A percentile compares a stretch with the other conserved stretches of the same genome.
These are phyloP conservation scores for Rhizophagus sp. DNA, from an alignment of 192 early-diverging fungal species.

Conservation along the genomic window DNA sequence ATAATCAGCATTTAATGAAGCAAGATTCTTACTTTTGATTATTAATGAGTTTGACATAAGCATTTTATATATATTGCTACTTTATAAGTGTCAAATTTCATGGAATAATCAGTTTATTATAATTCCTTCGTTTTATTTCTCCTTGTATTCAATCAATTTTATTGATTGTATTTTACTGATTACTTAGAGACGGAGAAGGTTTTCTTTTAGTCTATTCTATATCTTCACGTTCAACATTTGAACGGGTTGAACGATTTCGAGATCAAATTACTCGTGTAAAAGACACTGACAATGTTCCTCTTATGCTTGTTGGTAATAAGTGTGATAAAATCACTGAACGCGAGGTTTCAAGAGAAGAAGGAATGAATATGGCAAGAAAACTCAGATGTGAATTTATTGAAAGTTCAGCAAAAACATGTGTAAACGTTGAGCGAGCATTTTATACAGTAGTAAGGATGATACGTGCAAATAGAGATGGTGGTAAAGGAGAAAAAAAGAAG, in stretches of 20 bases:
- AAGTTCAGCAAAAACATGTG: conserved; percentile 85
- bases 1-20: no score
- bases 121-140: neutral
- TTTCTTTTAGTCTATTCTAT: conserved; percentile 92
- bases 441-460: conserved; percentile 84
- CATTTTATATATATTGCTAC: neutral
- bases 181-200: conserved; percentile 71
- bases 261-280: conserved; percentile 93
- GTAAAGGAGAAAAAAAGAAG: neutral
- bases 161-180: neutral
- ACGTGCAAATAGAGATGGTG: conserved; percentile 59
- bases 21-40: neutral
- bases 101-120: neutral
- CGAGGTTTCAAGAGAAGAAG: conserved; percentile 86
- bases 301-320: conserved; percentile 96
- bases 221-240: conserved; percentile 85
- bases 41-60: no score
- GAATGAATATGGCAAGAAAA: conserved; percentile 69
- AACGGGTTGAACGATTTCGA: conserved; percentile 81
- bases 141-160: neutral
- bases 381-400: conserved; percentile 86
- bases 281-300: conserved; percentile 79
- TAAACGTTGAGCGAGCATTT: conserved; percentile 91
- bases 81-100: neutral
- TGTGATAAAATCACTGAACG: conserved; percentile 83